Percentiles rank a stretch among this genome's conserved stretches.
These are phyloP conservation scores for Fusarium musae DNA, from an alignment of 2,329 filamentous ascomycete species.

Conservation along the genomic window DNA sequence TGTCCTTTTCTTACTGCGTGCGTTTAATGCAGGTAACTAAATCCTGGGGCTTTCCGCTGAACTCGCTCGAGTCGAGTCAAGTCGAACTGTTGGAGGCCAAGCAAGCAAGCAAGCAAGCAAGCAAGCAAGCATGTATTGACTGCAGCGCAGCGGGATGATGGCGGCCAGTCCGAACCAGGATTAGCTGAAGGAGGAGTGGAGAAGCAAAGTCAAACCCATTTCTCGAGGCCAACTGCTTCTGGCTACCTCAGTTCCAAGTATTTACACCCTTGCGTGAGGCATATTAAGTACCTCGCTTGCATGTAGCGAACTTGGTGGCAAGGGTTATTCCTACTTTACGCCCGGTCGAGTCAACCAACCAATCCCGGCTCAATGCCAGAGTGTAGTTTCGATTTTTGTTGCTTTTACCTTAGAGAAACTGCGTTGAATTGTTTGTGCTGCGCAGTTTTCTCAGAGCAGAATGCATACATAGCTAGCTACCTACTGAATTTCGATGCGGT, in stretches of 20 bases:
- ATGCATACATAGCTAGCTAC: too few species aligned
- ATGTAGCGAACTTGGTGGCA: slow-evolving; percentile 22
- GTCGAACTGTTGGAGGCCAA: background rate
- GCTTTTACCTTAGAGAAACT: slow-evolving; percentile 30
- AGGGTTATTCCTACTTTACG: slow-evolving; percentile 11
- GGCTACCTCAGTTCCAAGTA: slow-evolving; percentile 34
- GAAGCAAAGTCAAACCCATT: slow-evolving; percentile 14
- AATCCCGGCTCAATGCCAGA: slow-evolving; percentile 17
- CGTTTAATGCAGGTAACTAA: background rate
- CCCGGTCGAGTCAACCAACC: slow-evolving; percentile 12
- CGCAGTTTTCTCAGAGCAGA: background rate
- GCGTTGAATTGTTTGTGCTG: background rate
- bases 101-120: background rate
- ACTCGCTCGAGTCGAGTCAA: background rate
- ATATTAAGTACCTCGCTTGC: slow-evolving; percentile 26
- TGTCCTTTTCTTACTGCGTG: background rate
- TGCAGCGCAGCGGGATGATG: slow-evolving; percentile 22
- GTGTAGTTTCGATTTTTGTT: slow-evolving; percentile 30
- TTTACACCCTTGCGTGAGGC: slow-evolving; percentile 14
- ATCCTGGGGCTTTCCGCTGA: background rate
- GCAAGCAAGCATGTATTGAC: background rate
- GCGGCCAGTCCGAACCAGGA: slow-evolving; percentile 37
- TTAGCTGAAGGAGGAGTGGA: slow-evolving; percentile 36
- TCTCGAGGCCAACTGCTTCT: slow-evolving; percentile 27
- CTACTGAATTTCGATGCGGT: slow-evolving; percentile 1